Base-by-base conservation (phyloP, 1,284 basidiomycete species). In the Cryptococcus depauperatus region DNA sequence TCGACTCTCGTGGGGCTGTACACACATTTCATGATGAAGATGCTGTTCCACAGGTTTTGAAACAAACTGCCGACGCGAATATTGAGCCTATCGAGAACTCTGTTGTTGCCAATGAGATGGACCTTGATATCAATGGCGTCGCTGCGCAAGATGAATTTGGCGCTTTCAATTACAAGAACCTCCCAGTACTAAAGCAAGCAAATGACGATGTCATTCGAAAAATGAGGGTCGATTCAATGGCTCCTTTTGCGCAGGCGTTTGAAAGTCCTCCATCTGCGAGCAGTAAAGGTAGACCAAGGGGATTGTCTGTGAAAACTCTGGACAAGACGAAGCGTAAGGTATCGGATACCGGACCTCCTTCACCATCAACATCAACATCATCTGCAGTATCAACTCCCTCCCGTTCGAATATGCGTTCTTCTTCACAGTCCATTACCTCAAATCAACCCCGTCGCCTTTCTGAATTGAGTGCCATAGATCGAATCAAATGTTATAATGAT, bases 201-300 rank as follows among this genome's bases (percentile, higher is more conserved):
- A 99, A 99, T 67, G 95, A 99, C 70, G 92, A 98, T 66, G 84
- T 98, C 55, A 95, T 99, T 60, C 82, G 89, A 47, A 93, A 95
- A 72, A 78, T 98, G 66, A 66, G 72, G 9, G 65, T 64, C 27
- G 75, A 77, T 44, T 72, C 70, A 32, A 57, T 69, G 46, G 57
- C 55, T 0, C 59, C 61, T 16, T 52, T 54, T 6, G 49, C 46
- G 13, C 56, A 58, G 39, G 43, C 61, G 1, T 46, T 59, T 5
- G 57, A 60, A 23, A 51, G 48, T 19, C 50, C 52, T 16, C 40
- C 38, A 11, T 33, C 50, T 4, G 40, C 47, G 28, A n/a, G n/a
- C n/a, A 46, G 32, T 11, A 51, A 55, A 40, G 52, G 62, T 3
- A 37, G n/a, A 13, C 49, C 56, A 8, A 48, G 61, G 27, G 64